Evolutionary conservation across 2,329 filamentous ascomycete genomes (phyloP).

Genomic region (Zymoseptoria pseudotritici): DNA sequence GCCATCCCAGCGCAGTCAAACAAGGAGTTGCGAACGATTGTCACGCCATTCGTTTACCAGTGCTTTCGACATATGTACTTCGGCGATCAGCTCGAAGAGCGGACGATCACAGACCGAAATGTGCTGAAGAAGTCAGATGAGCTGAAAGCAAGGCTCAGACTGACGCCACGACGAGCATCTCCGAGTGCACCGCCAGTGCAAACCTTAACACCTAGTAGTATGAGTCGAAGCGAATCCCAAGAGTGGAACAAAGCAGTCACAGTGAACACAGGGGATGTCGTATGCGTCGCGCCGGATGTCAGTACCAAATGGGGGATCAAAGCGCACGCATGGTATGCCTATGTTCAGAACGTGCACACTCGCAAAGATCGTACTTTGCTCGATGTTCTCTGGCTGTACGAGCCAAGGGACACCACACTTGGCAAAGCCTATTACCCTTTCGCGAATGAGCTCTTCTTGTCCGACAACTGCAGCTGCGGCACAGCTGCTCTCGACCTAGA

Average conservation of each 20-base stretch:
- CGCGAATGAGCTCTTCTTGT: conserved; percentile 67
- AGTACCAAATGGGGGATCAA: conserved; percentile 49
- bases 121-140: conserved; percentile 11
- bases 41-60: conserved; percentile 61
- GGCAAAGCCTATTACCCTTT: conserved; percentile 60
- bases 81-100: conserved; percentile 42
- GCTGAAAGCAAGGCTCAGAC: conserved; percentile 18
- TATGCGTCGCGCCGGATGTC: conserved; percentile 41
- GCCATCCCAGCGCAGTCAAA: conserved; percentile 26
- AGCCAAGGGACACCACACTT: conserved; percentile 63
- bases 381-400: conserved; percentile 67
- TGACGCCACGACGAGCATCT: conserved; percentile 15
- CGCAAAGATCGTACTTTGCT: conserved; percentile 39
- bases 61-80: conserved; percentile 60
- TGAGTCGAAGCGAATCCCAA: neutral
- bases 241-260: conserved; percentile 3
- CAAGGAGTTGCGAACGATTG: conserved; percentile 45
- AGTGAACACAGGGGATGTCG: conserved; percentile 42
- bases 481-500: conserved; percentile 45
- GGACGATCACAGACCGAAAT: conserved; percentile 15
- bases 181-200: neutral
- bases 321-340: conserved; percentile 57
- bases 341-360: conserved; percentile 52
- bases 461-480: conserved; percentile 65
- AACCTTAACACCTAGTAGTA: neutral